Evolutionary conservation across 148 eudicot species (phyloP).

Genomic region (Rhododendron williamsianum): DNA sequence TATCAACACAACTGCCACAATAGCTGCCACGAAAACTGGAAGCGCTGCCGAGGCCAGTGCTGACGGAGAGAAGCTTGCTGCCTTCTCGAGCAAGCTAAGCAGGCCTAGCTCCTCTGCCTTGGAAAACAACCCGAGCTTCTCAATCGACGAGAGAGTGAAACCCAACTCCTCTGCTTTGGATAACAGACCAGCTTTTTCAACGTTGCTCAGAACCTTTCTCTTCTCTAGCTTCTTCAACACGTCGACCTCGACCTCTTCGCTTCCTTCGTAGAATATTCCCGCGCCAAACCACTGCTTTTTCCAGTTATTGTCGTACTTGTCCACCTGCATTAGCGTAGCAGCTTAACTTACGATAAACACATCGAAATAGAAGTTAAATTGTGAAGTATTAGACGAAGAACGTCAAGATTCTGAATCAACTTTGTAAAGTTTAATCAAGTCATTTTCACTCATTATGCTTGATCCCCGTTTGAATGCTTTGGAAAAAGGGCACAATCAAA

Average conservation of each 20-base stretch:
- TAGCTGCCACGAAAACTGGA: conserved; percentile 61
- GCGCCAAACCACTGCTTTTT: conserved; percentile 87
- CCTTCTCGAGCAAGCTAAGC: conserved; percentile 65
- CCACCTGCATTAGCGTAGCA: conserved; percentile 38
- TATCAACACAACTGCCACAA: conserved; percentile 50
- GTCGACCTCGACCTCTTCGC: conserved; percentile 74
- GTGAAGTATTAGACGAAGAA: neutral
- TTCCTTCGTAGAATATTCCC: conserved; percentile 75
- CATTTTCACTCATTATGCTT: neutral
- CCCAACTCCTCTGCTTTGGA: conserved; percentile 86
- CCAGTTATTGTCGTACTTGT: conserved; percentile 74
- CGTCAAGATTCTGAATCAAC: neutral
- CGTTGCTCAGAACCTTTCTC: conserved; percentile 72
- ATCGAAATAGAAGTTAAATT: neutral
- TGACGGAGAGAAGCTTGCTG: conserved; percentile 53
- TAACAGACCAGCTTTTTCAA: conserved; percentile 78
- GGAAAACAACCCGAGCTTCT: conserved; percentile 75
- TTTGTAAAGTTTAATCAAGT: neutral
- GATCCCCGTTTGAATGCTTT: neutral
- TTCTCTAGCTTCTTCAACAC: conserved; percentile 87
- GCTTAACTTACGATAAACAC: neutral
- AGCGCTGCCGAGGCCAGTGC: conserved; percentile 71
- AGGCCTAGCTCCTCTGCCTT: conserved; percentile 88
- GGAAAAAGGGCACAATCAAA: neutral
- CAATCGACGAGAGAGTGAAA: conserved; percentile 75